Base-by-base conservation (phyloP, 2,329 filamentous ascomycete species). In the Amphichorda felina region DNA sequence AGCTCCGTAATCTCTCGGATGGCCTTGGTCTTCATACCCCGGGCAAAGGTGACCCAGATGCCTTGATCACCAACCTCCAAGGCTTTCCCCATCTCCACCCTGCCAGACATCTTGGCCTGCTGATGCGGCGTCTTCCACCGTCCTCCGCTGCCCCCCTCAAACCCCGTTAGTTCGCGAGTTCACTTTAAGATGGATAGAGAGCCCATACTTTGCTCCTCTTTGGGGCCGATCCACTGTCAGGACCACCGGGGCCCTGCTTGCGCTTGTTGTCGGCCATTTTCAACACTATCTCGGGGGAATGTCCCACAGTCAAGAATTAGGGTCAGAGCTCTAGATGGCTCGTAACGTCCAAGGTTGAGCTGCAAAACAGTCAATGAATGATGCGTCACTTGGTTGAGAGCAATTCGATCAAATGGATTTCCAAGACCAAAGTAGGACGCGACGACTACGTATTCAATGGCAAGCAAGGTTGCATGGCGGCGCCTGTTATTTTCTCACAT, bases 21-120 rank as follows among this genome's bases (percentile, higher is more conserved):
- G 11, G 82, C 80, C 54, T 77, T 80, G 29, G 64, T 66, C 56
- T 84, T 81, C 61, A 82, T 79, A 43, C 74, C 73, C 50, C 79
- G 72, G 35, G 79, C 75, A 51, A 81, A 88, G 0, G 82, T 87
- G 19, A 79, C 78, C 81, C 82, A 89, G 39, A 89, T 76, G 5
- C 83, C 83, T 35, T 68, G 63, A 48, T 87, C 80, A 5, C 82
- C 81, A 5, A 79, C 63, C 45, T 82, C 72, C 33, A 87, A 56
- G 10, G 55, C 50, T 27, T 56, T 63, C 28, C 64, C 65, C 43
- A 57, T 45, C 27, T 59, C 60, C 11, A 56, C 56, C 40, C 57
- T 53, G 34, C 58, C 53, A 15, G 60, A 58, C 30, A 61, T 44
- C 48, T 69, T 76, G 24, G 60, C 57, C 46, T 66, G 63, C 31